phyloP scores from a whole-genome alignment of 2,329 filamentous ascomycete species.

The Cladorrhinum sp. region DNA sequence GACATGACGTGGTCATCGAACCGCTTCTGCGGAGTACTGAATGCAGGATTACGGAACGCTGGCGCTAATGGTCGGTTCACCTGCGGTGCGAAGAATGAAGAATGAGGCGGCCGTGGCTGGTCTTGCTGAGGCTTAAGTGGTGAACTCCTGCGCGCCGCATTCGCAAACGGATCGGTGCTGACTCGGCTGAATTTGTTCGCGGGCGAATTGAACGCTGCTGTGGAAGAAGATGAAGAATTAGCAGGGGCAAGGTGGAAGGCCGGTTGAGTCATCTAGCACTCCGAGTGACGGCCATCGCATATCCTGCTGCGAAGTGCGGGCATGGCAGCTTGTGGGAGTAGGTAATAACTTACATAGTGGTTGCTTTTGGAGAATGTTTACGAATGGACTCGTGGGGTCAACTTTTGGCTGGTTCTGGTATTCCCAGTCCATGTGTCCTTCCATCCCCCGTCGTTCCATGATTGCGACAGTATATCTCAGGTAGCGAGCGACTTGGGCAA shows the following conservation, averaged over 20 bases:
- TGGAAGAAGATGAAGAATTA: slow-evolving; percentile 11
- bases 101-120: slow-evolving; percentile 38
- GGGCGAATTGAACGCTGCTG: slow-evolving; percentile 30
- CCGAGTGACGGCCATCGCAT: not conserved
- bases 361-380: slow-evolving; percentile 46
- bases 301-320: not conserved
- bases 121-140: slow-evolving; percentile 35
- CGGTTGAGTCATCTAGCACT: not conserved
- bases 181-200: slow-evolving; percentile 19
- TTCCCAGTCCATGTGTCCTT: slow-evolving; percentile 66
- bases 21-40: slow-evolving; percentile 60
- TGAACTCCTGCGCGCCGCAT: slow-evolving; percentile 20
- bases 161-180: slow-evolving; percentile 29
- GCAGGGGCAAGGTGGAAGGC: not conserved
- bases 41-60: slow-evolving; percentile 61
- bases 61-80: slow-evolving; percentile 44
- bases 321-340: not conserved
- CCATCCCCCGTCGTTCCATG: slow-evolving; percentile 56
- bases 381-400: slow-evolving; percentile 61
- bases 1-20: slow-evolving; percentile 53
- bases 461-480: not conserved
- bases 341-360: slow-evolving; percentile 40
- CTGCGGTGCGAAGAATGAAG: slow-evolving; percentile 47
- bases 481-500: not conserved
- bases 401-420: slow-evolving; percentile 57